A percentile compares a stretch with the other conserved stretches of the same genome.
Conservation (phyloP, 2,329 filamentous ascomycete species). For the Colletotrichum navitas region DNA sequence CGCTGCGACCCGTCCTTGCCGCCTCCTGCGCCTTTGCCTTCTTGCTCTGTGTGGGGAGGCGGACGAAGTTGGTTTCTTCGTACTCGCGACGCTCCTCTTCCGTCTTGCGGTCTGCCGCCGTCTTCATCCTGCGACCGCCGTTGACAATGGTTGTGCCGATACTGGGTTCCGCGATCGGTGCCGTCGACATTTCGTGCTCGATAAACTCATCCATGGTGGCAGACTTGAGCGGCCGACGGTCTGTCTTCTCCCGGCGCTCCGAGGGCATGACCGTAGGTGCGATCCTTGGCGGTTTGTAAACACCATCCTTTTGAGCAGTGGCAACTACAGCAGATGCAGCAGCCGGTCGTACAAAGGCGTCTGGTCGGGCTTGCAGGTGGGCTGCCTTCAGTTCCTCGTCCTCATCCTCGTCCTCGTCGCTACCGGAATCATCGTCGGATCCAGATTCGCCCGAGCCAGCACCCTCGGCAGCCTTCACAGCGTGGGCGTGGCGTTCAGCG, state of each 20-base stretch:
- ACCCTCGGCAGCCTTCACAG: conserved; percentile 51
- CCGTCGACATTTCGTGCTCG: conserved; percentile 82
- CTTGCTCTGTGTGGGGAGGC: conserved; percentile 88
- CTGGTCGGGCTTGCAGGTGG: conserved; percentile 47
- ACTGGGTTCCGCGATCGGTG: conserved; percentile 86
- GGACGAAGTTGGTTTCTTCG: conserved; percentile 92
- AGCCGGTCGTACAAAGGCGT: conserved; percentile 53
- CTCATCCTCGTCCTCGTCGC: conserved; percentile 51
- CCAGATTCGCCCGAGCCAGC: conserved; percentile 50
- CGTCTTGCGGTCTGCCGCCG: conserved; percentile 78
- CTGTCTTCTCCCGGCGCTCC: conserved; percentile 71
- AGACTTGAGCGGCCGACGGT: conserved; percentile 77
- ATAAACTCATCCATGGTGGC: conserved; percentile 94
- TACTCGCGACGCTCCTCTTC: conserved; percentile 87
- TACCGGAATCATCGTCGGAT: conserved; percentile 51
- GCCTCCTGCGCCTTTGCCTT: conserved; percentile 80
- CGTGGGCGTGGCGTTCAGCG: conserved; percentile 63
- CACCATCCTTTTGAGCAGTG: conserved; percentile 64
- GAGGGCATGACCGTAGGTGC: conserved; percentile 88
- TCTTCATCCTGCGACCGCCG: conserved; percentile 84
- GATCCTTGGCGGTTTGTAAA: conserved; percentile 91
- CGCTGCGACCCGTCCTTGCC: conserved; percentile 62
- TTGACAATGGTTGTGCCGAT: conserved; percentile 90
- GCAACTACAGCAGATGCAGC: conserved; percentile 47
- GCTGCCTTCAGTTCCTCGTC: conserved; percentile 43